A percentile compares a stretch with the other conserved stretches of the same genome.
Conservation (phyloP, 257 asterid species). For the Solanum peruvianum region DNA sequence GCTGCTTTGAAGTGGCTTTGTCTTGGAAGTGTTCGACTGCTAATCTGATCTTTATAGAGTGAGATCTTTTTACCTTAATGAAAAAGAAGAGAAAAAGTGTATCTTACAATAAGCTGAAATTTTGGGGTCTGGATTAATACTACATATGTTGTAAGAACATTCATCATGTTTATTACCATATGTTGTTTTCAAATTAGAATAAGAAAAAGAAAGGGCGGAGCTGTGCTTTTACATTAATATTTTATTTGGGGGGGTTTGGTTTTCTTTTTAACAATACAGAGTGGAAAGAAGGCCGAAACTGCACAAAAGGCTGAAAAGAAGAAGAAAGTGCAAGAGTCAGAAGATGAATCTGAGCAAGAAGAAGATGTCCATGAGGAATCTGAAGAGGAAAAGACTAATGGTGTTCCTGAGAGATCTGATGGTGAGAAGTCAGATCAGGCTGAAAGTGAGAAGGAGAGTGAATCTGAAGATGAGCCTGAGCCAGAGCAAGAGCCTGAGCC, state of each 20-base stretch:
- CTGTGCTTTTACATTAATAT: not conserved
- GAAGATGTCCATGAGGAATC: constrained; percentile 35
- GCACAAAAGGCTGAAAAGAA: constrained; percentile 32
- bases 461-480: constrained; percentile 25
- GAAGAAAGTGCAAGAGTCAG: constrained; percentile 34
- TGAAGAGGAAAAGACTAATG: constrained; percentile 33
- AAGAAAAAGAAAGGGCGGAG: not conserved
- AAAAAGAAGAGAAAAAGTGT: not conserved
- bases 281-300: constrained; percentile 31
- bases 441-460: constrained; percentile 48
- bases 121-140: not conserved
- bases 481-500: constrained; percentile 4
- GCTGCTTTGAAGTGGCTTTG: not conserved
- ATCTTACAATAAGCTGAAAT: not conserved
- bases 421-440: constrained; percentile 65
- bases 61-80: not conserved
- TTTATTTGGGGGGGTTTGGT: not conserved
- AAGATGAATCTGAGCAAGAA: constrained; percentile 42
- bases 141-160: not conserved
- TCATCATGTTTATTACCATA: not conserved
- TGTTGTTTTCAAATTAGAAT: not conserved
- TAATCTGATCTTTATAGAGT: not conserved
- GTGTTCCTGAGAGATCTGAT: constrained; percentile 41
- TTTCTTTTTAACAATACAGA: constrained; percentile 16
- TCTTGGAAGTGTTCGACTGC: not conserved